Evolutionary conservation across 441 rosid species (phyloP).

Genomic region (Breynia disticha): DNA sequence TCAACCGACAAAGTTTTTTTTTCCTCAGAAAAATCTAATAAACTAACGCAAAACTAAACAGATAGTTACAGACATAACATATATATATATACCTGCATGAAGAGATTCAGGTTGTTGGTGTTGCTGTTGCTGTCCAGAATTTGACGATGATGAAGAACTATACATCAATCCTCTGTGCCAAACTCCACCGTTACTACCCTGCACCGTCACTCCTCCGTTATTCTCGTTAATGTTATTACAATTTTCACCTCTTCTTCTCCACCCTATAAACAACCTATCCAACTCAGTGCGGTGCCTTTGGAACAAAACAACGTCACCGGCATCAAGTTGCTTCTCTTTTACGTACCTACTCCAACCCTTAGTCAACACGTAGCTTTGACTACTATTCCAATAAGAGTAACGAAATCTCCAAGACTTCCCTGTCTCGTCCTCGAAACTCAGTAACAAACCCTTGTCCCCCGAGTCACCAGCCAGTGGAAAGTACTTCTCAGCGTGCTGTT

Average conservation of each 20-base stretch:
- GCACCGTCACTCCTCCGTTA: conserved; percentile 14
- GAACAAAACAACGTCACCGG: conserved; percentile 77
- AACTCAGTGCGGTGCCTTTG: conserved; percentile 53
- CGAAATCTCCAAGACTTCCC: conserved; percentile 86
- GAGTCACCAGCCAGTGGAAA: conserved; percentile 59
- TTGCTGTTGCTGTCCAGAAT: conserved; percentile 25
- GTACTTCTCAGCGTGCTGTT: conserved; percentile 88
- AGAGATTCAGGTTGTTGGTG: conserved; percentile 41
- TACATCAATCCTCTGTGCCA: conserved; percentile 22
- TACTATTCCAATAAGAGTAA: conserved; percentile 97
- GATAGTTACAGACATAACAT: neutral
- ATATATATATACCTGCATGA: conserved; percentile 49
- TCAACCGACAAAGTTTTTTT: neutral
- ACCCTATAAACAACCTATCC: conserved; percentile 63
- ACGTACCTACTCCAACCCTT: conserved; percentile 98
- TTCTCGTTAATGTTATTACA: neutral
- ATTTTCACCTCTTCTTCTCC: conserved; percentile 47
- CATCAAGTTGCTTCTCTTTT: conserved; percentile 84
- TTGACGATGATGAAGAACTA: conserved; percentile 10
- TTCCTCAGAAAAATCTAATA: neutral
- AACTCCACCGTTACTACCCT: conserved; percentile 14
- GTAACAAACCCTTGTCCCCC: conserved; percentile 52
- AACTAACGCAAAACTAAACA: neutral
- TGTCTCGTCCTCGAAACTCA: conserved; percentile 81
- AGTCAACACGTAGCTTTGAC: conserved; percentile 90